A percentile compares a stretch with the other conserved stretches of the same genome.
phyloP scores from a whole-genome alignment of 2,329 filamentous ascomycete genomes.

The Pseudogymnoascus verrucosus region DNA sequence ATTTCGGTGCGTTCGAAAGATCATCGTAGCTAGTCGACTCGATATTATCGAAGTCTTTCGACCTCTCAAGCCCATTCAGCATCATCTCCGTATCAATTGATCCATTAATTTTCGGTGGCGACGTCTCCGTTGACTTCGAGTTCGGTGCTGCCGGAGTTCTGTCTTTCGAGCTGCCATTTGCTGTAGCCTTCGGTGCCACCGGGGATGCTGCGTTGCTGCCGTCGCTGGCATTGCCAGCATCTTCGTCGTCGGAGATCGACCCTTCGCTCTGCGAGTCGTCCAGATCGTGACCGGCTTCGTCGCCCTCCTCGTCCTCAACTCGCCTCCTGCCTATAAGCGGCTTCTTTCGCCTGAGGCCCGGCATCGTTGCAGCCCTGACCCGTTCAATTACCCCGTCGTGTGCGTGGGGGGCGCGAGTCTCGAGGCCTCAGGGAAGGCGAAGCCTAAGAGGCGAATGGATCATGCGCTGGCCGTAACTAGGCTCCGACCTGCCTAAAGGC shows the following conservation, averaged over 20 bases:
- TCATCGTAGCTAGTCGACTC: slow-evolving; percentile 5
- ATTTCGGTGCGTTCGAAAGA: neutral
- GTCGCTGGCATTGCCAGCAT: slow-evolving; percentile 54
- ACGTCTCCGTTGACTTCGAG: slow-evolving; percentile 28
- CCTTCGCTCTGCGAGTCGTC: slow-evolving; percentile 59
- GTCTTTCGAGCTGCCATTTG: slow-evolving; percentile 28
- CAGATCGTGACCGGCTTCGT: slow-evolving; percentile 50
- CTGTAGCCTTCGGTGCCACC: slow-evolving; percentile 24
- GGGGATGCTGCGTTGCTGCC: slow-evolving; percentile 44
- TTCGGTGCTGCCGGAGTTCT: slow-evolving; percentile 22
- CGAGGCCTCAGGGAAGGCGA: slow-evolving; percentile 9
- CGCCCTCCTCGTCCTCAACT: slow-evolving; percentile 63
- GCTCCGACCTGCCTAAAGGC: neutral
- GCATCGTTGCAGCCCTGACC: slow-evolving; percentile 4
- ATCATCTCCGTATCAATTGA: slow-evolving; percentile 48
- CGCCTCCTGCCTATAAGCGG: slow-evolving; percentile 60
- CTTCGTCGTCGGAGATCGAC: slow-evolving; percentile 54
- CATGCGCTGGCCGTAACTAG: slow-evolving; percentile 6
- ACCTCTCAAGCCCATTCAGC: slow-evolving; percentile 40
- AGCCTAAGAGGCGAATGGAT: slow-evolving; percentile 3
- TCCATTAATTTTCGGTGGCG: slow-evolving; percentile 31
- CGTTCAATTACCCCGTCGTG: slow-evolving; percentile 8
- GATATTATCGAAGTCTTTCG: slow-evolving; percentile 16
- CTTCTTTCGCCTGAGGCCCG: slow-evolving; percentile 41
- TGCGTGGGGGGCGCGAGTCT: neutral